Conservation (phyloP, 768 basidiomycete species). For the Amanita molliuscula region DNA sequence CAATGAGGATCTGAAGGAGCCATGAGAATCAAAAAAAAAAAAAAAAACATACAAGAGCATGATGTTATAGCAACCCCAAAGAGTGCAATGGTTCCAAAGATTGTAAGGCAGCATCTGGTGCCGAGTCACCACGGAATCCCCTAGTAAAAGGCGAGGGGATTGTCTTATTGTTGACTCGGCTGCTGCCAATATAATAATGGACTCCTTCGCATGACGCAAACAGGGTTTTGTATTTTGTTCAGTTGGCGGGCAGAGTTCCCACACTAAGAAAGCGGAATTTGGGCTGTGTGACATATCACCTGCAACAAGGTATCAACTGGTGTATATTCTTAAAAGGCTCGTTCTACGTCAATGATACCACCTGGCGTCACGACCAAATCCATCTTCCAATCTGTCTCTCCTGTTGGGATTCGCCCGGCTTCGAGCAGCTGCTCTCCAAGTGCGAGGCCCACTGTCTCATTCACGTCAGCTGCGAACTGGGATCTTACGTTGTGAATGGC, state of each 20-base stretch:
- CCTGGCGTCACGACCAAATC: constrained; percentile 46
- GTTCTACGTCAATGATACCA: constrained; percentile 11
- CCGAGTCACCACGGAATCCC: constrained; percentile 13
- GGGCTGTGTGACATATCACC: too few species aligned
- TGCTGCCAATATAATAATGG: constrained; percentile 4
- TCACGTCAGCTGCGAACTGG: constrained; percentile 7
- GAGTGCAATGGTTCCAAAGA: constrained; percentile 10
- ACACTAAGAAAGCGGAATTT: background rate
- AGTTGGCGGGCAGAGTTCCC: constrained; percentile 2
- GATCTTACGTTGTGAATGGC: constrained; percentile 9
- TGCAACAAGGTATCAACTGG: background rate
- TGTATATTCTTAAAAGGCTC: background rate
- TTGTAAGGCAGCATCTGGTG: constrained; percentile 10
- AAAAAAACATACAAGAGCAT: too few species aligned
- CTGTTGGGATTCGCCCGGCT: constrained; percentile 39
- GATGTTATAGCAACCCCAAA: background rate
- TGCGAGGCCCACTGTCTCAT: constrained; percentile 47
- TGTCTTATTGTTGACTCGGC: constrained; percentile 12
- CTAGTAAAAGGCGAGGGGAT: constrained; percentile 14
- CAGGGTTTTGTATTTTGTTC: constrained; percentile 7
- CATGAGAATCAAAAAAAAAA: background rate
- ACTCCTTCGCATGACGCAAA: background rate
- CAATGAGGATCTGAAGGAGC: too few species aligned
- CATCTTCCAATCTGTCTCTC: constrained; percentile 51
- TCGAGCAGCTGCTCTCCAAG: constrained; percentile 54